Base-by-base conservation (phyloP, 345 rosid species). In the Salix koriyanagi region DNA sequence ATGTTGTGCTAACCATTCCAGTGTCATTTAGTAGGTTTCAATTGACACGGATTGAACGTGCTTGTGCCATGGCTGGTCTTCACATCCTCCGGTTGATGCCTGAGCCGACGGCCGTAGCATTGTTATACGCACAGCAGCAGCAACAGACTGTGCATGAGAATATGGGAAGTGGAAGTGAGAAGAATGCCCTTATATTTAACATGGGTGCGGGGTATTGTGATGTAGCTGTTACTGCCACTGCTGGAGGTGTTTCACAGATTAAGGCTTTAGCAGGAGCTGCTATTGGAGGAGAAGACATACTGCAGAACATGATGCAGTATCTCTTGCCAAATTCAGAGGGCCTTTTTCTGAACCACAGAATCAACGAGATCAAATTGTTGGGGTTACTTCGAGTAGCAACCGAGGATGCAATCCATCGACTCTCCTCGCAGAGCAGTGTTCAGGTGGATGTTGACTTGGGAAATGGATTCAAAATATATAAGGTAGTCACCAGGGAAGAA, bases 61-160 rank as follows among this genome's bases (percentile, higher is more conserved):
- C 95, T 73, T 94, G 97, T 75, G 97, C 97, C 37, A 90, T 90
- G 94, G 97, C 97, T 19, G 96, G 99, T 56, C 96, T 94, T 64
- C 91, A 86, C 65, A 91, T 90, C 37, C 97, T 92, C 65, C 87
- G 97, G 36, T 62, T 94, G 73, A 94, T 92, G 94, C 96, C 94
- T 1, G 96, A 94, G 72, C 99, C 97, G 7, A 90, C 97, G 7
- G 94, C 94, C n/a, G 88, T 90, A 1, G 97, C 97, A 7, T 78
- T 94, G 87, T 86, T 94, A 9, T 92, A 92, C 62, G 92, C 99
- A 36, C 97, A 94, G 67, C 94, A 92, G 81, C 95, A 94, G 87
- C 98, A 90, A 71, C 91, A 84, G 84, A 65, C 75, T 76, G 84
- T 74, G 5, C 84, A 89, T 16, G 98, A 91, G 15, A 90, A 83